A percentile compares a stretch with the other conserved stretches of the same genome.
Conservation (phyloP, 202 grass and related monocot genomes). For the Elaeis oleifera region DNA sequence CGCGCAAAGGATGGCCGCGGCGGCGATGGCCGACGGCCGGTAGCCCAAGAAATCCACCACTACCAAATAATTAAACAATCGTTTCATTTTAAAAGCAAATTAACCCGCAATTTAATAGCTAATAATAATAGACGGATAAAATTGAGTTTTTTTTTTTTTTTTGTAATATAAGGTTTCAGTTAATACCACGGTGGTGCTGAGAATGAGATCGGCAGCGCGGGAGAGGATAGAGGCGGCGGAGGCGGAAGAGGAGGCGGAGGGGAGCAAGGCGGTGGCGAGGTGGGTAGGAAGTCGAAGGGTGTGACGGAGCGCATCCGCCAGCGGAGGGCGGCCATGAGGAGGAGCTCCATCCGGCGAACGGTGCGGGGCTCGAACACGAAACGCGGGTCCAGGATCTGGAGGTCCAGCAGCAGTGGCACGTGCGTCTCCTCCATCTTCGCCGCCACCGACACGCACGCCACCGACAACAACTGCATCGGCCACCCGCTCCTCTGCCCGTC, state of each 20-base stretch:
- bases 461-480: constrained; percentile 42
- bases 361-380: constrained; percentile 39
- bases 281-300: constrained; percentile 48
- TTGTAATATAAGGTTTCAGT: not conserved
- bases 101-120: not conserved
- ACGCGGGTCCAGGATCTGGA: constrained; percentile 16
- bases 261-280: not conserved
- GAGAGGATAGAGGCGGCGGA: constrained; percentile 8
- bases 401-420: constrained; percentile 20
- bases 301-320: constrained; percentile 47
- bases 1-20: constrained; percentile 29
- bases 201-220: constrained; percentile 22
- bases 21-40: constrained; percentile 48
- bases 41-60: constrained; percentile 42
- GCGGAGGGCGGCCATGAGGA: constrained; percentile 37
- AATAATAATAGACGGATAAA: too few relatives aligned
- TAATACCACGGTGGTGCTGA: constrained; percentile 30
- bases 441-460: constrained; percentile 41
- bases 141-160: not conserved
- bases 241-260: not conserved
- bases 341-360: constrained; percentile 50
- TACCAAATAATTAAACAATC: not conserved
- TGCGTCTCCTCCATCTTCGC: constrained; percentile 50
- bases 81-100: not conserved
- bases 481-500: constrained; percentile 19